Evolutionary conservation across 2,329 filamentous ascomycete genomes (phyloP).

Genomic region (Fusarium humuli): DNA sequence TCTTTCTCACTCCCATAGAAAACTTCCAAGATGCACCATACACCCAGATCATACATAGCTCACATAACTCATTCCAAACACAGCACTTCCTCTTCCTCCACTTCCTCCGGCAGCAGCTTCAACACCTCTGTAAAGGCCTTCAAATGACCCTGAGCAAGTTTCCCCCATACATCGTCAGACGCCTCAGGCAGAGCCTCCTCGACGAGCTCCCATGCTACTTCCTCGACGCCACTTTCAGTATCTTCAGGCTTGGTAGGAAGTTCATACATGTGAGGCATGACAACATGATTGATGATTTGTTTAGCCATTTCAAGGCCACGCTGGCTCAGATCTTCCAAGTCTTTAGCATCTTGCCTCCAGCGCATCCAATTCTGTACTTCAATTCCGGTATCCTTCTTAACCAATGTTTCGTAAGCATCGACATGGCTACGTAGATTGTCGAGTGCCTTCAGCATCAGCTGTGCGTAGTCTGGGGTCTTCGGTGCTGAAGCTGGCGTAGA

Average conservation of each 20-base stretch:
- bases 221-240: slow-evolving; percentile 46
- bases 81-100: slow-evolving; percentile 16
- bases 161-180: slow-evolving; percentile 50
- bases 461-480: slow-evolving; percentile 2
- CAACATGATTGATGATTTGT: slow-evolving; percentile 40
- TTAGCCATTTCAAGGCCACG: slow-evolving; percentile 42
- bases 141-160: slow-evolving; percentile 45
- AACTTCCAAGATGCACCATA: background rate
- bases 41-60: background rate
- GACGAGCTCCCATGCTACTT: slow-evolving; percentile 51
- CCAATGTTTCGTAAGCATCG: slow-evolving; percentile 43
- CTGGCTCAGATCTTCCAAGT: slow-evolving; percentile 48
- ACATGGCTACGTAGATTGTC: slow-evolving; percentile 37
- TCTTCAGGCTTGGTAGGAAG: slow-evolving; percentile 11
- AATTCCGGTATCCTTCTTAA: slow-evolving; percentile 29
- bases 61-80: background rate
- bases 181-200: slow-evolving; percentile 40
- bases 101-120: slow-evolving; percentile 37
- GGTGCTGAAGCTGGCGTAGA: background rate
- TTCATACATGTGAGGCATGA: slow-evolving; percentile 44
- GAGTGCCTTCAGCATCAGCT: slow-evolving; percentile 28
- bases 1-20: background rate
- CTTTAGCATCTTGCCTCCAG: slow-evolving; percentile 51
- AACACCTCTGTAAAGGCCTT: slow-evolving; percentile 42
- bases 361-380: slow-evolving; percentile 46